Conservation (phyloP, 208 protist species). For the Kentomonas sorsogonicus region DNA sequence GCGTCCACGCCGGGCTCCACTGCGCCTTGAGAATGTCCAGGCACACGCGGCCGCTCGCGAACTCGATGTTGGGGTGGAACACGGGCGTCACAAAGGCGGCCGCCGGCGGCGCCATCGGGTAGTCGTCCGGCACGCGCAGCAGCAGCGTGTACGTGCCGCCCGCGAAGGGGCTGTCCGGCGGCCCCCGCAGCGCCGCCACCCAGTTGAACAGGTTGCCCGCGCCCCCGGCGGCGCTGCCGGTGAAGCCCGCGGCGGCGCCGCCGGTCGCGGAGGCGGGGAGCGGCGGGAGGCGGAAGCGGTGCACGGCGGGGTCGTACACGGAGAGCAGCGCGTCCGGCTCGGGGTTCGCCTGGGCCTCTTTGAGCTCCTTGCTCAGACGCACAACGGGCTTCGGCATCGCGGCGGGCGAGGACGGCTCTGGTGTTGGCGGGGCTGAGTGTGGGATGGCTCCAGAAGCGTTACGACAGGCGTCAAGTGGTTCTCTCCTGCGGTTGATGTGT, state of each 20-base stretch:
- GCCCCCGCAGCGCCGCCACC: slow-evolving; percentile 61
- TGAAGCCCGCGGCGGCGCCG: slow-evolving; percentile 1
- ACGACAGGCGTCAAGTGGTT: not conserved
- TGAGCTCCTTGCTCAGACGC: slow-evolving; percentile 57
- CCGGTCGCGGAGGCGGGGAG: not conserved
- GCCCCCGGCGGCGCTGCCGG: not conserved
- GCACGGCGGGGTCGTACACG: slow-evolving; percentile 19
- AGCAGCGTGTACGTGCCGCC: slow-evolving; percentile 62
- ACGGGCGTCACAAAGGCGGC: slow-evolving; percentile 79
- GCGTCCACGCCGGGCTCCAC: slow-evolving; percentile 90
- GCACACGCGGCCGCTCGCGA: slow-evolving; percentile 79
- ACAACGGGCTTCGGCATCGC: slow-evolving; percentile 36
- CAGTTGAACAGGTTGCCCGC: slow-evolving; percentile 45
- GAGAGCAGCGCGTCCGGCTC: slow-evolving; percentile 50
- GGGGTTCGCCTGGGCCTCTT: slow-evolving; percentile 29
- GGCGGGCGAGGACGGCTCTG: not conserved
- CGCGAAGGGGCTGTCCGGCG: slow-evolving; percentile 74
- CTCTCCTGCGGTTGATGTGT: not conserved
- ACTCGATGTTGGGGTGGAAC: slow-evolving; percentile 91
- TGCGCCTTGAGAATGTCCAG: slow-evolving; percentile 88
- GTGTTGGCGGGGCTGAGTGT: not conserved
- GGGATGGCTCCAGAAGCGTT: not conserved
- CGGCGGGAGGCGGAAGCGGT: not conserved
- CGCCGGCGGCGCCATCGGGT: slow-evolving; percentile 80
- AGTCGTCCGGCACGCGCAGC: slow-evolving; percentile 68